Evolutionary conservation across 495 filamentous ascomycete species (phyloP), one percentile per base, ranked within the genome.

Genomic region (Massariosphaeria phaeospora): DNA sequence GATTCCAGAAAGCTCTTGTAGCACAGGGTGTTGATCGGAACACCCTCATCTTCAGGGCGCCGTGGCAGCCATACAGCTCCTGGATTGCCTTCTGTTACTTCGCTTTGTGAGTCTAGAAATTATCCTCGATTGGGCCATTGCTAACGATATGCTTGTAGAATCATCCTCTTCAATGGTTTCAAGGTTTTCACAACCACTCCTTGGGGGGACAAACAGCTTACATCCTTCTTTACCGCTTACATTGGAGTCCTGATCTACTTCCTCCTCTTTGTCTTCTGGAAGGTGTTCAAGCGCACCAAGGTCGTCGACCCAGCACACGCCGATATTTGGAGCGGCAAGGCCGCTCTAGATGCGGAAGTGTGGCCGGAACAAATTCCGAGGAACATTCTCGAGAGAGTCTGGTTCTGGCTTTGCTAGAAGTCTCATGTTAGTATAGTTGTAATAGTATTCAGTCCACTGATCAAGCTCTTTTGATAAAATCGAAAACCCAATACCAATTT

Each of bases 301-400:
- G 57, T 76, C 26, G 74, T 83, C 39, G 65, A 69, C 4, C 64
- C 77, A 4, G 69, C 60, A 9, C 73, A 83, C 24, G 77, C 79
- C 48, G 84, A 86, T 60, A 75, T 86, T 25, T 76, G 69, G 59
- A 83, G 73, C 21, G 82, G 82, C 9, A 85, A 84, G 69, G 76
- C 73, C 3, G 81, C 78, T 42, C 59, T 85, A 24, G 83, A 85
- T 69, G 70, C 69, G 1, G 69, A 76, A 48, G 73, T 67, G n/a
- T 79, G 75, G 76, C 70, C 68, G 5, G 74, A 74, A 31, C 52
- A 63, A 15, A 62, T 62, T 33, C 74, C 77, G 13, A 67, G 67
- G 48, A 81, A 79, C 57, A 61, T 72, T 42, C 46, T 76, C 17
- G 75, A 80, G 71, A 75, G 66, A 61, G 59, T 79, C 15, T 79